Evolutionary conservation across 2,329 filamentous ascomycete species (phyloP).

Genomic region (Aspergillus fumigatus): DNA sequence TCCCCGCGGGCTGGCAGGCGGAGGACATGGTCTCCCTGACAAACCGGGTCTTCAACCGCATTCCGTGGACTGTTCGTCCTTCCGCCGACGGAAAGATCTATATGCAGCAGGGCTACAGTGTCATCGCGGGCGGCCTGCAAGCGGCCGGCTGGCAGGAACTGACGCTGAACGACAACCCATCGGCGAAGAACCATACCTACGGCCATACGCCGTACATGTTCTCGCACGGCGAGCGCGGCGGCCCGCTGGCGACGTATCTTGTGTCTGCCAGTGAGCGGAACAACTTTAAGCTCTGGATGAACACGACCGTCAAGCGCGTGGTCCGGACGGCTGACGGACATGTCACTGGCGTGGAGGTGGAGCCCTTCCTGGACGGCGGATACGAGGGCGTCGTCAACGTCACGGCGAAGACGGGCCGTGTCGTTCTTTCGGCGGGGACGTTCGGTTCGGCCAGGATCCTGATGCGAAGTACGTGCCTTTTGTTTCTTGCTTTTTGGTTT

Average conservation of each 20-base stretch:
- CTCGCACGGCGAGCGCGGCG: conserved; percentile 6
- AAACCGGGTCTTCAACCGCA: conserved; percentile 5
- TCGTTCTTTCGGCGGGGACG: conserved; percentile 5
- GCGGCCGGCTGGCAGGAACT: conserved; percentile 1
- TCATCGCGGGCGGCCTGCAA: not conserved
- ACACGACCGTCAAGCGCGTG: conserved; percentile 6
- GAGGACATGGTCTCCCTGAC: conserved; percentile 4
- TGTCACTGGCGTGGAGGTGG: conserved; percentile 6
- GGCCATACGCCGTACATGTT: conserved; percentile 8
- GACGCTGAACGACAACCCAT: conserved; percentile 1
- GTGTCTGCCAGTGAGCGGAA: conserved; percentile 3
- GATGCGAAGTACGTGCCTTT: conserved; percentile 5
- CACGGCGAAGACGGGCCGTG: conserved; percentile 1
- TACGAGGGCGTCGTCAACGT: conserved; percentile 7
- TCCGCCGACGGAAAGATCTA: conserved; percentile 4
- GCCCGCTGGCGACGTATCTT: conserved; percentile 7
- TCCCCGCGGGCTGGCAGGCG: conserved; percentile 5
- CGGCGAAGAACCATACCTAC: conserved; percentile 4
- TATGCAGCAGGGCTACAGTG: conserved; percentile 3
- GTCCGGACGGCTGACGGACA: not conserved
- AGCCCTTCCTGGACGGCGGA: conserved; percentile 8
- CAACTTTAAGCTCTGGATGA: conserved; percentile 6
- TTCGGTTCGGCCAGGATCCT: conserved; percentile 6
- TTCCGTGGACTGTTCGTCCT: conserved; percentile 4
- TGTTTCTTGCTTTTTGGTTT: no score